Percentiles rank a stretch among this genome's conserved stretches.
phyloP scores from a whole-genome alignment of 148 eudicot genomes.

The Rheum nobile region DNA sequence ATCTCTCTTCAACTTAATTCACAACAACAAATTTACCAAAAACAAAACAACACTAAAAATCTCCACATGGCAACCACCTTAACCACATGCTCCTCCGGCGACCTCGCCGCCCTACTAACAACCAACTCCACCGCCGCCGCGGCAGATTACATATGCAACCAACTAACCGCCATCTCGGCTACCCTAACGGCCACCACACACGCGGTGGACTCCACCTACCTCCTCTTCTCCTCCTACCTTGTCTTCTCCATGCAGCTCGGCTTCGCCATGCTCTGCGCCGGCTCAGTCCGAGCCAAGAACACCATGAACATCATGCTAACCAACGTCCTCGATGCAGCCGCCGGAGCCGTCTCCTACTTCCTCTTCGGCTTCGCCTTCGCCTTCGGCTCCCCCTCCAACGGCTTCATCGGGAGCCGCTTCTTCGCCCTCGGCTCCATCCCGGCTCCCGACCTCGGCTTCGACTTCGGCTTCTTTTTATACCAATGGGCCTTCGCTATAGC shows the following conservation, averaged over 20 bases:
- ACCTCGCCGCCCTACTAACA: slow-evolving; percentile 27
- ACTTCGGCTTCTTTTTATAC: slow-evolving; percentile 40
- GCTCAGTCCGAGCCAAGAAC: slow-evolving; percentile 85
- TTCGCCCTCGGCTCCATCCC: slow-evolving; percentile 26
- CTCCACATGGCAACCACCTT: slow-evolving; percentile 10
- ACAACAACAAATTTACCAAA: background rate
- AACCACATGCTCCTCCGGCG: slow-evolving; percentile 21
- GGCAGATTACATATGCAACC: slow-evolving; percentile 51
- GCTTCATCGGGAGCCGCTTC: slow-evolving; percentile 43
- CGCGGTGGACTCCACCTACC: slow-evolving; percentile 61
- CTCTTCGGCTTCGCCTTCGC: slow-evolving; percentile 77
- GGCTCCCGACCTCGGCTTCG: slow-evolving; percentile 24
- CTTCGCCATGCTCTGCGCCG: slow-evolving; percentile 88
- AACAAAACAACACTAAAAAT: background rate
- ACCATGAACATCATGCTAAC: slow-evolving; percentile 92
- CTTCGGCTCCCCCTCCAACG: slow-evolving; percentile 46
- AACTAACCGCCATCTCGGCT: slow-evolving; percentile 26
- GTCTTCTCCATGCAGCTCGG: slow-evolving; percentile 89
- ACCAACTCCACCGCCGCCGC: slow-evolving; percentile 35
- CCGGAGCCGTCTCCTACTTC: slow-evolving; percentile 66
- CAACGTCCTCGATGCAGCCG: slow-evolving; percentile 79
- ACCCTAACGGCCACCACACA: slow-evolving; percentile 24
- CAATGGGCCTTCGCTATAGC: slow-evolving; percentile 89
- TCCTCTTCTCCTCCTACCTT: slow-evolving; percentile 70
- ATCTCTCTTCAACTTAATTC: background rate